phyloP scores from a whole-genome alignment of 1,284 basidiomycete genomes.

The Apiotrichum domesticum region DNA sequence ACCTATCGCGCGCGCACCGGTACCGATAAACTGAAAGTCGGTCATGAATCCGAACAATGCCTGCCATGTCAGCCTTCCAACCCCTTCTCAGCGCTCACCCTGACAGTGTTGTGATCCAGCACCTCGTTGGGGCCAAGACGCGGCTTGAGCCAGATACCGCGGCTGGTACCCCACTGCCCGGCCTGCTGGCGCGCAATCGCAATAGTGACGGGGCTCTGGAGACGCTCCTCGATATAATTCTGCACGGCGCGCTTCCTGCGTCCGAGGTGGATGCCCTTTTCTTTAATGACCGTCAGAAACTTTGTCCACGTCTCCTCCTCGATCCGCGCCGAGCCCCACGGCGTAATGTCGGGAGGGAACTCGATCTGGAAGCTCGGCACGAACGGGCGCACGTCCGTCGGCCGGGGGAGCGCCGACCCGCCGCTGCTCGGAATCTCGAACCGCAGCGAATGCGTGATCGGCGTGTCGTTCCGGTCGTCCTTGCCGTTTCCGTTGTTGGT shows the following conservation, averaged over 20 bases:
- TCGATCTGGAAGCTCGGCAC: conserved; percentile 27
- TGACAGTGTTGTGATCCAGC: conserved; percentile 68
- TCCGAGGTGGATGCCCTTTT: conserved; percentile 16
- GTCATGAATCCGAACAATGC: conserved; percentile 81
- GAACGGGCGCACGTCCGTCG: conserved; percentile 11
- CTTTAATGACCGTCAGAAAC: conserved; percentile 24
- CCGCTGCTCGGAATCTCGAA: conserved; percentile 7
- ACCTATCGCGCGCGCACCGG: conserved; percentile 60
- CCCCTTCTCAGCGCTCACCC: conserved; percentile 51
- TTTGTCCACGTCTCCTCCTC: conserved; percentile 53
- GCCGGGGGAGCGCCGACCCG: conserved; percentile 1
- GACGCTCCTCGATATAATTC: conserved; percentile 59
- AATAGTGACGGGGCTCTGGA: conserved; percentile 63
- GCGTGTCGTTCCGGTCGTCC: conserved; percentile 11
- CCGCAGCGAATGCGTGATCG: conserved; percentile 14
- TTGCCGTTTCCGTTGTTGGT: not conserved
- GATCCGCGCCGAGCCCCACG: conserved; percentile 59
- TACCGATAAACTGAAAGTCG: conserved; percentile 70
- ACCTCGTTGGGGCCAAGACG: conserved; percentile 55
- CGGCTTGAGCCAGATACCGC: conserved; percentile 71
- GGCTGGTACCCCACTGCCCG: conserved; percentile 35
- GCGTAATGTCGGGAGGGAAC: conserved; percentile 49
- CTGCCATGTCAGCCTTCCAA: conserved; percentile 44
- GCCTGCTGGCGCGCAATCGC: conserved; percentile 37
- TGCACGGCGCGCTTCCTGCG: conserved; percentile 24